phyloP scores from a whole-genome alignment of 2,329 filamentous ascomycete species.

The Diaporthe vexans region DNA sequence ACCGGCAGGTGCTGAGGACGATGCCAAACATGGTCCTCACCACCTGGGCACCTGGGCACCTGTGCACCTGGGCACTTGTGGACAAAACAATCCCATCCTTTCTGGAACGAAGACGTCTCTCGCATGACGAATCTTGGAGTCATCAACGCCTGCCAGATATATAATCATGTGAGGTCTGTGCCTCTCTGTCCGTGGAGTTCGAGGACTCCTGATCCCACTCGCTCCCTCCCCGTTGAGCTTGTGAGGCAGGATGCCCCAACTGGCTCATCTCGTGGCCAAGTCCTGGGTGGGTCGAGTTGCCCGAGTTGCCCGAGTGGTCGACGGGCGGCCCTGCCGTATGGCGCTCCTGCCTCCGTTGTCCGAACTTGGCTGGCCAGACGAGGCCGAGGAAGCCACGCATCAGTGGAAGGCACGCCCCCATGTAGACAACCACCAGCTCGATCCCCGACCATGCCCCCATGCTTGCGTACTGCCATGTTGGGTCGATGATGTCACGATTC shows the following conservation, averaged over 20 bases:
- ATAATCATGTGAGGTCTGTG: background rate
- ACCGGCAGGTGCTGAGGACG: background rate
- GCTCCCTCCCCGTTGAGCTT: background rate
- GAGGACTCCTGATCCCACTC: constrained; percentile 2
- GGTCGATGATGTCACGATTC: constrained; percentile 17
- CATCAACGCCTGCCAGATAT: background rate
- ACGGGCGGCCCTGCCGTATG: background rate
- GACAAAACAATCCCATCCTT: rapidly evolving
- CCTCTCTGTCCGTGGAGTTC: background rate
- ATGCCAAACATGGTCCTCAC: no score
- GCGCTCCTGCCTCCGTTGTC: background rate
- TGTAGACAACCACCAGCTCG: background rate
- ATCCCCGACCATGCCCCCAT: constrained; percentile 12
- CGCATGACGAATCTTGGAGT: no score
- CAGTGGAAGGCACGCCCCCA: background rate
- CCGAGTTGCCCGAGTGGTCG: background rate
- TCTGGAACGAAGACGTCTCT: no score
- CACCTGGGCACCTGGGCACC: no score
- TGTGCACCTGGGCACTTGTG: no score
- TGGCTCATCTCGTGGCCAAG: background rate
- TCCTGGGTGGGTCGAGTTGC: background rate
- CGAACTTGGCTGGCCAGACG: constrained; percentile 17
- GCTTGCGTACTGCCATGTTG: constrained; percentile 10
- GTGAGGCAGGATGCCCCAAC: background rate
- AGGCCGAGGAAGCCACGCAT: constrained; percentile 16